A percentile compares a stretch with the other conserved stretches of the same genome.
Conservation (phyloP, 306 rosid genomes). For the Ochetophila trinervis region DNA sequence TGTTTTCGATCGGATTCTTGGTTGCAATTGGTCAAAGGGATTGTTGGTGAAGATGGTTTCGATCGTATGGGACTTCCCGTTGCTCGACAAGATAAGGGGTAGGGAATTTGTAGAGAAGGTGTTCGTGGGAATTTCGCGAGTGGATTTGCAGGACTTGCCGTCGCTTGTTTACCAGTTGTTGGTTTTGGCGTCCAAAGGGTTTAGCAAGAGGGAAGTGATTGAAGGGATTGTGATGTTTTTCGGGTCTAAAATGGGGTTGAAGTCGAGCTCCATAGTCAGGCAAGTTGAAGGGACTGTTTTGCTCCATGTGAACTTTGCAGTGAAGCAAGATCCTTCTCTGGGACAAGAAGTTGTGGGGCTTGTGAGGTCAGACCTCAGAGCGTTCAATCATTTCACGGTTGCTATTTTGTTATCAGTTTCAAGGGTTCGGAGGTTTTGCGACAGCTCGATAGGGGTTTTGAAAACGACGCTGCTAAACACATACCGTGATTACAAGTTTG, state of each 20-base stretch:
- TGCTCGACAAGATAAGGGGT: constrained; percentile 26
- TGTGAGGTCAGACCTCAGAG: constrained; percentile 29
- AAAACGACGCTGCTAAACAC: constrained; percentile 21
- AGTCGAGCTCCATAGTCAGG: constrained; percentile 29
- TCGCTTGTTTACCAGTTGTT: constrained; percentile 42
- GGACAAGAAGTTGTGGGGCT: constrained; percentile 42
- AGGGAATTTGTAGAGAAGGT: constrained; percentile 35
- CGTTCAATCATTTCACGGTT: constrained; percentile 42
- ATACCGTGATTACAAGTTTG: constrained; percentile 34
- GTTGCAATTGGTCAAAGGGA: constrained; percentile 32
- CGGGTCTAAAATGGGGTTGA: constrained; percentile 28
- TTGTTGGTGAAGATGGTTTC: constrained; percentile 39
- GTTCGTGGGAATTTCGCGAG: constrained; percentile 23
- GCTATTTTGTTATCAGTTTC: constrained; percentile 32
- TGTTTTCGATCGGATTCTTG: constrained; percentile 27
- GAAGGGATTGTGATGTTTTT: constrained; percentile 40
- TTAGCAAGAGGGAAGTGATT: constrained; percentile 36
- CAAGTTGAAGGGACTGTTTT: constrained; percentile 45
- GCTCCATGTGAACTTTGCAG: constrained; percentile 41
- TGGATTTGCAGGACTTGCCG: constrained; percentile 45
- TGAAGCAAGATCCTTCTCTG: constrained; percentile 38
- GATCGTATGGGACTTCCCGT: constrained; percentile 26
- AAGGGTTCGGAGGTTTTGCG: constrained; percentile 36
- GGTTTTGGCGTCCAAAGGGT: constrained; percentile 37
- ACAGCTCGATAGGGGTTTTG: constrained; percentile 26